Conservation (phyloP, 306 rosid genomes). For the Corylus heterophylla region DNA sequence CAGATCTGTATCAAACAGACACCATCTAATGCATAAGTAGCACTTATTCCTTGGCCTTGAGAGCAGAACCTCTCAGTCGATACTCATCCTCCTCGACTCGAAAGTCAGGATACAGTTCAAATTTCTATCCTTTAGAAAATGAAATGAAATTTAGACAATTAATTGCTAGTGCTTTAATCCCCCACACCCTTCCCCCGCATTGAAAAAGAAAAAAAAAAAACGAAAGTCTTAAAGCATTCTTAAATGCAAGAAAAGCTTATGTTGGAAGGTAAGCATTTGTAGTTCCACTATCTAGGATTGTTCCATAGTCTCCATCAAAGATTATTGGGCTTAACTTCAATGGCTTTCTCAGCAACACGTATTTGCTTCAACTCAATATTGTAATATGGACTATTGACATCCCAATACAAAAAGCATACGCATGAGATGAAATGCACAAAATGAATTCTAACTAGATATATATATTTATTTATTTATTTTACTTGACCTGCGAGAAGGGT, state of each 20-base stretch:
- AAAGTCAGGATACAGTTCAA: no score
- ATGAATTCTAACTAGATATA: constrained; percentile 17
- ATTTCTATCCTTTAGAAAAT: no score
- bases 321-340: constrained; percentile 59
- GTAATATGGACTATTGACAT: constrained; percentile 98
- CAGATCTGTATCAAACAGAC: no score
- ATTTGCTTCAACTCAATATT: constrained; percentile 88
- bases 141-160: background rate
- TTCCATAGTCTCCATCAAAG: constrained; percentile 81
- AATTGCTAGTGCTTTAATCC: no score
- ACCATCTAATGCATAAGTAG: no score
- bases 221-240: constrained; percentile 16
- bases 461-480: no score
- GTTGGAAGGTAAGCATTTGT: constrained; percentile 94
- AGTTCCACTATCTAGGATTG: constrained; percentile 94
- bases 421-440: constrained; percentile 61
- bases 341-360: constrained; percentile 76
- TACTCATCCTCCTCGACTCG: no score
- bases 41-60: no score
- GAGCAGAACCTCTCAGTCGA: no score
- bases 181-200: background rate
- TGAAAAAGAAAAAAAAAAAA: background rate
- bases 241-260: constrained; percentile 68
- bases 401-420: constrained; percentile 97
- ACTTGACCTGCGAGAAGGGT: constrained; percentile 69